These are phyloP conservation scores for Haplographium delicatum DNA, from an alignment of 495 filamentous ascomycete species.

Conservation along the genomic window DNA sequence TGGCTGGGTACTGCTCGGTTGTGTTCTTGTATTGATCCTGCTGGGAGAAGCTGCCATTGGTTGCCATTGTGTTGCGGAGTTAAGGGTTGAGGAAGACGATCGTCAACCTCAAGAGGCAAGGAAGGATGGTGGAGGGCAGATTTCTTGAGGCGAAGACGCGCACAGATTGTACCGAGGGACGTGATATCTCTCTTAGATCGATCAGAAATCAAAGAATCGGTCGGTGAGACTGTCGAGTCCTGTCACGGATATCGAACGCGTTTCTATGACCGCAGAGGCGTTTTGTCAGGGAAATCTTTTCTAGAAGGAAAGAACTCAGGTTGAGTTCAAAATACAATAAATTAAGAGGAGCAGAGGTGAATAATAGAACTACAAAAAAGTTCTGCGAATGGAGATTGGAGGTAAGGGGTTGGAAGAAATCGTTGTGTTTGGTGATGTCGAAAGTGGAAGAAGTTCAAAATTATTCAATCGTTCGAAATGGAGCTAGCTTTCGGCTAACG, in stretches of 20 bases:
- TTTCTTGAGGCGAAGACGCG: conserved; percentile 1
- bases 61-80: conserved; percentile 21
- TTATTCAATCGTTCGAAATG: conserved; percentile 7
- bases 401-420: background rate
- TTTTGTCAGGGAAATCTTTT: conserved; percentile 6
- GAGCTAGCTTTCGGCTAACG: too few species aligned
- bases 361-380: conserved; percentile 19
- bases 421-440: background rate
- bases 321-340: conserved; percentile 20
- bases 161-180: background rate
- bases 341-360: conserved; percentile 18
- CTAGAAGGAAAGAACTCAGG: conserved; percentile 4
- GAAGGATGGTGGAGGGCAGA: conserved; percentile 2
- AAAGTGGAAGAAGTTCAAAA: conserved; percentile 9
- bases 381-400: conserved; percentile 12
- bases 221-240: conserved; percentile 18
- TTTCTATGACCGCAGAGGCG: conserved; percentile 7
- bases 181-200: background rate
- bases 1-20: conserved; percentile 26
- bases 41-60: conserved; percentile 28
- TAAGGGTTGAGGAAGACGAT: conserved; percentile 15
- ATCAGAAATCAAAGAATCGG: background rate
- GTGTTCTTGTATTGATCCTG: conserved; percentile 27
- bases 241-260: conserved; percentile 26
- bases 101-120: conserved; percentile 11